These are phyloP conservation scores for Geum urbanum DNA, from an alignment of 306 rosid genomes.

Conservation along the genomic window DNA sequence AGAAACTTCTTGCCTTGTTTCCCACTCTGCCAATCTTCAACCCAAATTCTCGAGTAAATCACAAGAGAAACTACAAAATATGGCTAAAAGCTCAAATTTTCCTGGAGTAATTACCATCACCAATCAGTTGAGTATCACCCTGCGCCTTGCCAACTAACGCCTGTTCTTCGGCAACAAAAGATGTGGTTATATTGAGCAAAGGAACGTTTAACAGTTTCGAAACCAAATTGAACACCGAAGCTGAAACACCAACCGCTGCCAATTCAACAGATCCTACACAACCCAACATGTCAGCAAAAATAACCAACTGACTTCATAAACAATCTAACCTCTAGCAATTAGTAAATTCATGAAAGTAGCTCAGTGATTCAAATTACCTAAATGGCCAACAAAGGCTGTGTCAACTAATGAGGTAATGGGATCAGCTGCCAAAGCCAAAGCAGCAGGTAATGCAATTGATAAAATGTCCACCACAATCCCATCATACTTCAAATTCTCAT, in stretches of 20 bases:
- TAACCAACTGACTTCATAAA: background rate
- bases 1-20: conserved; percentile 51
- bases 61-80: conserved; percentile 1
- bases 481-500: conserved; percentile 41
- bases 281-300: background rate
- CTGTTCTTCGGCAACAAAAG: conserved; percentile 93
- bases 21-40: conserved; percentile 36
- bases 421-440: conserved; percentile 82
- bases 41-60: conserved; percentile 14
- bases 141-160: conserved; percentile 38
- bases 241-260: conserved; percentile 92
- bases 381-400: conserved; percentile 85
- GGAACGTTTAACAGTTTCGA: conserved; percentile 79
- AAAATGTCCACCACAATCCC: conserved; percentile 63
- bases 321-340: background rate
- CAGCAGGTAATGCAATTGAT: conserved; percentile 92
- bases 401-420: conserved; percentile 84
- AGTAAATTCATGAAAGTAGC: background rate
- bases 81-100: background rate
- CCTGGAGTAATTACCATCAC: conserved; percentile 33
- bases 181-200: conserved; percentile 80
- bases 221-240: conserved; percentile 75
- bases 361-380: conserved; percentile 42
- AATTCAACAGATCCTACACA: conserved; percentile 76
- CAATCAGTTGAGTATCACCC: conserved; percentile 25